Percentiles rank a stretch among this genome's conserved stretches.
Conservation (phyloP, 2,329 filamentous ascomycete species). For the Geosmithia putterillii region DNA sequence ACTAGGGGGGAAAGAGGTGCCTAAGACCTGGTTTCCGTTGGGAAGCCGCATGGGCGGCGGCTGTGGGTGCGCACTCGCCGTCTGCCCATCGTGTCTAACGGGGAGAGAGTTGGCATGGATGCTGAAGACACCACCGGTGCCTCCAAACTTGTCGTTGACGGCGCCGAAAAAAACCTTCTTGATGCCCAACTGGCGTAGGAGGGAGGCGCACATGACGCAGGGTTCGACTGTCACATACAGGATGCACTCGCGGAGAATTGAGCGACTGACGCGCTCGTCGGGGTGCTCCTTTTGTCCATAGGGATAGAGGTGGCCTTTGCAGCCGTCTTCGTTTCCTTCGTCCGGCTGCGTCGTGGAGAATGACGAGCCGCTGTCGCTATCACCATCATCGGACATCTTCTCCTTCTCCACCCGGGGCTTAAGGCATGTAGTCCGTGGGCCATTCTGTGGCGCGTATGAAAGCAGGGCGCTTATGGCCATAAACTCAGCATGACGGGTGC, state of each 20-base stretch:
- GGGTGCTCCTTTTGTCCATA: constrained; percentile 48
- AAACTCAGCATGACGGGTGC: constrained; percentile 91
- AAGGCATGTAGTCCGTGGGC: constrained; percentile 16
- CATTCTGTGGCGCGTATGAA: constrained; percentile 22
- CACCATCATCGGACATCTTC: constrained; percentile 6
- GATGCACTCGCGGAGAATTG: constrained; percentile 57
- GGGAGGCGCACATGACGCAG: constrained; percentile 96
- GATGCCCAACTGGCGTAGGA: constrained; percentile 79
- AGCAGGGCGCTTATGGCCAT: constrained; percentile 59
- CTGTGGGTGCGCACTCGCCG: constrained; percentile 25
- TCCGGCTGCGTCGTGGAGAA: constrained; percentile 13
- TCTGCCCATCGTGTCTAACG: constrained; percentile 19
- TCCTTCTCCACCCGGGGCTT: constrained; percentile 17
- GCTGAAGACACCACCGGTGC: constrained; percentile 84
- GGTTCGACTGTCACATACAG: constrained; percentile 97
- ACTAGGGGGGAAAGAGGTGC: constrained; percentile 21
- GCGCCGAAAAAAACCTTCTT: constrained; percentile 90
- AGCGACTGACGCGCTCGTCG: constrained; percentile 46
- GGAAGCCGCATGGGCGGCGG: constrained; percentile 22
- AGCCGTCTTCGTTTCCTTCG: constrained; percentile 39
- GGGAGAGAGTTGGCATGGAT: constrained; percentile 56
- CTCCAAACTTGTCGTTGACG: constrained; percentile 92
- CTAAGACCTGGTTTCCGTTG: constrained; percentile 21
- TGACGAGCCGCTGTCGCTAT: not conserved
- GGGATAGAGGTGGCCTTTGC: constrained; percentile 43